phyloP scores from a whole-genome alignment of 768 basidiomycete species.

The Inosperma sp. region DNA sequence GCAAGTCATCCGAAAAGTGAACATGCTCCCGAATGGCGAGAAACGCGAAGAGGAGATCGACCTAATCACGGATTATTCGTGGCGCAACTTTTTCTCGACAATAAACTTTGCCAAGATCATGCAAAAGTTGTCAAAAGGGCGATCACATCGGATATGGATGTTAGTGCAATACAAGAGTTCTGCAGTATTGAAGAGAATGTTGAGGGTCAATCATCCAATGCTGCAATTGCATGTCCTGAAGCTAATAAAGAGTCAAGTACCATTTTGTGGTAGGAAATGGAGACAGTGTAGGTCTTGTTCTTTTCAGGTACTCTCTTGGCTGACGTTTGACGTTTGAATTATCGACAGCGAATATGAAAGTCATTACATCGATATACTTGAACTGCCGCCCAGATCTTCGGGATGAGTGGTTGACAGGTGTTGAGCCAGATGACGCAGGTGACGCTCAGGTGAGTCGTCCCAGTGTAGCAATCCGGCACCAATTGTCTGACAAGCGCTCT shows the following conservation, averaged over 20 bases:
- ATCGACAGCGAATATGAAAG: slow-evolving; percentile 92
- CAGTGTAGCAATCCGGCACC: not conserved
- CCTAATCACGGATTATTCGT: slow-evolving; percentile 89
- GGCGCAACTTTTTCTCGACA: slow-evolving; percentile 95
- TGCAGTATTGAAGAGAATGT: slow-evolving; percentile 90
- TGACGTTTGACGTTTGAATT: slow-evolving; percentile 4
- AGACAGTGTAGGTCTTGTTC: slow-evolving; percentile 64
- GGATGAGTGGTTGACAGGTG: slow-evolving; percentile 95
- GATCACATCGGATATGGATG: slow-evolving; percentile 93
- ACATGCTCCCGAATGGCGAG: slow-evolving; percentile 65
- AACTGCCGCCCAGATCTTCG: slow-evolving; percentile 95
- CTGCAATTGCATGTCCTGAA: slow-evolving; percentile 93
- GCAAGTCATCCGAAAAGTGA: slow-evolving; percentile 53
- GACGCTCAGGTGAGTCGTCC: slow-evolving; percentile 70
- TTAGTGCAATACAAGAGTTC: slow-evolving; percentile 98
- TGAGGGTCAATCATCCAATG: slow-evolving; percentile 91
- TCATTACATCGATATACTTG: slow-evolving; percentile 96
- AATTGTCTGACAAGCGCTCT: not conserved
- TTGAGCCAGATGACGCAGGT: slow-evolving; percentile 86
- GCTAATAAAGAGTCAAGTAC: slow-evolving; percentile 97
- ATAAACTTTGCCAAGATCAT: slow-evolving; percentile 98
- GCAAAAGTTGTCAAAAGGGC: slow-evolving; percentile 94
- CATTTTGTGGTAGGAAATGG: slow-evolving; percentile 98
- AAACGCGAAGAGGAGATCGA: slow-evolving; percentile 85
- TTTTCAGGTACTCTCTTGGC: slow-evolving; percentile 2